phyloP scores from a whole-genome alignment of 2,329 filamentous ascomycete species.

The Cytospora chrysosperma region DNA sequence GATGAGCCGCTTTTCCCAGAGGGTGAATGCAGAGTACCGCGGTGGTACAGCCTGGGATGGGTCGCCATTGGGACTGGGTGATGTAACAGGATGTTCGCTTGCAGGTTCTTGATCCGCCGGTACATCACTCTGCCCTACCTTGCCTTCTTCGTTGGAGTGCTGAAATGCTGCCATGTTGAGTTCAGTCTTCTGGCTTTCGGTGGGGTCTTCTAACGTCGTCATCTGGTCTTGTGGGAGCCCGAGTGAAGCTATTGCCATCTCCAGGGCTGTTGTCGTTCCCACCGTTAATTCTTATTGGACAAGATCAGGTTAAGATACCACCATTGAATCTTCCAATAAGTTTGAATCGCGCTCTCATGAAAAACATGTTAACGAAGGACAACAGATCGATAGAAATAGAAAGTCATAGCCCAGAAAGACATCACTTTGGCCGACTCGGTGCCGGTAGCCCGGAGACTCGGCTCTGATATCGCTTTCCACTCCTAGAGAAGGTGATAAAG shows the following conservation, averaged over 20 bases:
- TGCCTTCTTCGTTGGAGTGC: background rate
- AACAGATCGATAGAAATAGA: background rate
- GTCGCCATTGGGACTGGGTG: constrained; percentile 13
- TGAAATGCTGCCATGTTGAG: background rate
- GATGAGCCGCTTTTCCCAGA: constrained; percentile 41
- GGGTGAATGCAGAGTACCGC: constrained; percentile 40
- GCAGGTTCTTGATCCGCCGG: constrained; percentile 21
- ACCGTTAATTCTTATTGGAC: background rate
- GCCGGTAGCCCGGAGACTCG: background rate
- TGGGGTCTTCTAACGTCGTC: background rate
- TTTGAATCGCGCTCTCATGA: too few species aligned
- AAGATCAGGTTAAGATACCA: background rate
- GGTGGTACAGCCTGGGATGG: constrained; percentile 19
- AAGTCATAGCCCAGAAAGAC: background rate
- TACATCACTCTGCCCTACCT: background rate
- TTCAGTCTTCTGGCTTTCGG: background rate
- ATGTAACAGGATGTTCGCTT: constrained; percentile 23
- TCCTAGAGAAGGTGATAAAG: constrained; percentile 38
- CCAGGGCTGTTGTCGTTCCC: background rate
- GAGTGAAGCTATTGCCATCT: background rate
- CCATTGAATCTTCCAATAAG: background rate
- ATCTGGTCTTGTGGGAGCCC: background rate
- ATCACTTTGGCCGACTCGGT: background rate
- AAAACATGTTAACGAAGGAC: background rate
- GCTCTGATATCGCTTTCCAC: background rate